Evolutionary conservation across 2,329 filamentous ascomycete species (phyloP).

Genomic region (Clathrospora elynae): DNA sequence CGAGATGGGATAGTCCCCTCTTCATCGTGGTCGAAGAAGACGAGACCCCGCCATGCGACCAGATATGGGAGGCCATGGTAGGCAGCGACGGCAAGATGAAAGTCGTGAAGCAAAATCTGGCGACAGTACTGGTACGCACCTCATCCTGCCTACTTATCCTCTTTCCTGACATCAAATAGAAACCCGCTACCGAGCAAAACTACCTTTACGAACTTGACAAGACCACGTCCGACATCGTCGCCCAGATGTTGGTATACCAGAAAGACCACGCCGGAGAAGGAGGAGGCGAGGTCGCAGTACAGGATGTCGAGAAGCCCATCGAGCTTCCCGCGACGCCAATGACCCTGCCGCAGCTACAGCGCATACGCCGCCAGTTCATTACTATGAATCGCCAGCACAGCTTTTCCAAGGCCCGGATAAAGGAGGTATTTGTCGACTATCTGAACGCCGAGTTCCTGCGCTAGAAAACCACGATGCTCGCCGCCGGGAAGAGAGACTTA

Average conservation of each 20-base stretch:
- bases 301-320: constrained; percentile 62
- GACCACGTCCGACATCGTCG: constrained; percentile 77
- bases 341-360: constrained; percentile 75
- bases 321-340: constrained; percentile 69
- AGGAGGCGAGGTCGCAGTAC: constrained; percentile 62
- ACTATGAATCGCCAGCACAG: constrained; percentile 71
- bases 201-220: constrained; percentile 81
- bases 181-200: constrained; percentile 66
- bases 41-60: constrained; percentile 67
- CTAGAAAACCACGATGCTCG: constrained; percentile 31
- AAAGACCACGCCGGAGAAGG: constrained; percentile 66
- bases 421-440: constrained; percentile 48
- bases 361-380: constrained; percentile 77
- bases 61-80: constrained; percentile 74
- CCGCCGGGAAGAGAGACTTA: no score
- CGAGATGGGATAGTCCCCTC: constrained; percentile 80
- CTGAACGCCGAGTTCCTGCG: constrained; percentile 46
- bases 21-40: constrained; percentile 82
- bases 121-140: constrained; percentile 65
- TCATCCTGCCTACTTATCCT: neutral
- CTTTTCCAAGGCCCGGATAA: constrained; percentile 48
- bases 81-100: constrained; percentile 67
- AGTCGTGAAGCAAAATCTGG: constrained; percentile 72
- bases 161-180: constrained; percentile 46
- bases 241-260: constrained; percentile 70